Evolutionary conservation across 306 rosid genomes (phyloP).

Genomic region (Lathyrus oleraceus): DNA sequence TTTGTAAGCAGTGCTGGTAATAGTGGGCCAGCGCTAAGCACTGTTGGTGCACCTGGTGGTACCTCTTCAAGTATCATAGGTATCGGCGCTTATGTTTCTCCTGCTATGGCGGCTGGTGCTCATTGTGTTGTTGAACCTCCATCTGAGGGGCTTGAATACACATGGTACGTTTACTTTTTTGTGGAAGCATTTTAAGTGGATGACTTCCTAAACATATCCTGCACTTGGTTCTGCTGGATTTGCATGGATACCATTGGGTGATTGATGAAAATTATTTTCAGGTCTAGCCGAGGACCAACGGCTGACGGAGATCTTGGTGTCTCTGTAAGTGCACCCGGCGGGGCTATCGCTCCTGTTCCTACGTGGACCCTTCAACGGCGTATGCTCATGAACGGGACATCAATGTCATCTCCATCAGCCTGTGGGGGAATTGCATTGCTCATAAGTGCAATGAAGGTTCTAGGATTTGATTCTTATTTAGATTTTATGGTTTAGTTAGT

Average conservation of each 20-base stretch:
- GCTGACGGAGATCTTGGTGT: constrained; percentile 96
- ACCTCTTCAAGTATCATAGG: constrained; percentile 92
- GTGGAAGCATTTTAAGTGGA: constrained; percentile 20
- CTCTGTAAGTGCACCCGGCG: constrained; percentile 95
- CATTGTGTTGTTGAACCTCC: constrained; percentile 90
- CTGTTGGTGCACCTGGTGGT: constrained; percentile 99
- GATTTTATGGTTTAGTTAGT: constrained; percentile 32
- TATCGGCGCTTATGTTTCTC: constrained; percentile 96
- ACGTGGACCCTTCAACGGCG: constrained; percentile 97
- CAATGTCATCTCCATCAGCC: constrained; percentile 99
- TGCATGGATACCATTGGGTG: constrained; percentile 26
- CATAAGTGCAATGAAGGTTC: constrained; percentile 92
- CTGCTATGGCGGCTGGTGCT: constrained; percentile 97
- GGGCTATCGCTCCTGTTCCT: constrained; percentile 97
- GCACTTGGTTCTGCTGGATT: constrained; percentile 32
- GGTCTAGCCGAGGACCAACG: constrained; percentile 99
- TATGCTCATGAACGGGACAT: constrained; percentile 99
- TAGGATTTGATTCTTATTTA: constrained; percentile 35
- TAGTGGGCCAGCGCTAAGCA: constrained; percentile 96
- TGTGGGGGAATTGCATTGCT: constrained; percentile 96
- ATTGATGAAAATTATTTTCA: constrained; percentile 41
- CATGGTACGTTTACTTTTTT: constrained; percentile 67
- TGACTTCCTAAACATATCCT: constrained; percentile 28
- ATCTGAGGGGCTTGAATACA: constrained; percentile 89
- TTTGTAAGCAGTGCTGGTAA: constrained; percentile 99